Evolutionary conservation across 805 yeast species (phyloP).

Genomic region (Yamadazyma paraphyllophila): DNA sequence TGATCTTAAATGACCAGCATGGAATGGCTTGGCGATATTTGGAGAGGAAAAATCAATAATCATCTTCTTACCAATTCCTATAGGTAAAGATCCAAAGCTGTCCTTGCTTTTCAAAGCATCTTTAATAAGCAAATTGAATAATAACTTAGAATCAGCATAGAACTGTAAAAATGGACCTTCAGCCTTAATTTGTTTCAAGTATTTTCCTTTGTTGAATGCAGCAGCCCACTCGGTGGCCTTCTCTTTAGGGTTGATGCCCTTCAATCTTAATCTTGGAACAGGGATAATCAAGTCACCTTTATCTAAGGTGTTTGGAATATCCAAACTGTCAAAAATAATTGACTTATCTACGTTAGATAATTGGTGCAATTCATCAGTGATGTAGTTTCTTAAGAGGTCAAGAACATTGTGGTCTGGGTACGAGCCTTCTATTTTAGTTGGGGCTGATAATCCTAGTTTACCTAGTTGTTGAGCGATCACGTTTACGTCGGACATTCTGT

Average conservation of each 20-base stretch:
- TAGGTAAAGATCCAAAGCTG: conserved; percentile 70
- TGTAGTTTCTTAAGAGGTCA: conserved; percentile 87
- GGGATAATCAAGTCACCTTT: conserved; percentile 94
- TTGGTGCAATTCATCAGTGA: conserved; percentile 71
- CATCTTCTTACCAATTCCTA: conserved; percentile 73
- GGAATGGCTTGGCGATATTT: conserved; percentile 98
- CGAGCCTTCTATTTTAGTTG: conserved; percentile 54
- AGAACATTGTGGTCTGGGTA: conserved; percentile 76
- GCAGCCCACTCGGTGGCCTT: conserved; percentile 72
- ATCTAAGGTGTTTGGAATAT: conserved; percentile 80
- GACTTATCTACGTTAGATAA: conserved; percentile 69
- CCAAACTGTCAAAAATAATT: conserved; percentile 80
- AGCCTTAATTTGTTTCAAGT: conserved; percentile 67
- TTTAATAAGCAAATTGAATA: conserved; percentile 66
- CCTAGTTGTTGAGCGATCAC: conserved; percentile 34
- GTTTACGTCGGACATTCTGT: conserved; percentile 18
- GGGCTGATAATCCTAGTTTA: conserved; percentile 39
- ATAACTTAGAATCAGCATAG: conserved; percentile 65
- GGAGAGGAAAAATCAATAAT: conserved; percentile 94
- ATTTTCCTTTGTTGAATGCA: conserved; percentile 70
- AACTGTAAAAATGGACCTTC: conserved; percentile 93
- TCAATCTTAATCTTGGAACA: conserved; percentile 76
- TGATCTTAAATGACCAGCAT: conserved; percentile 97
- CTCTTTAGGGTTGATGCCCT: conserved; percentile 79
- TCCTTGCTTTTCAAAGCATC: conserved; percentile 61